These are phyloP conservation scores for Cladosporium sp. DNA, from an alignment of 2,329 filamentous ascomycete species.

Conservation along the genomic window DNA sequence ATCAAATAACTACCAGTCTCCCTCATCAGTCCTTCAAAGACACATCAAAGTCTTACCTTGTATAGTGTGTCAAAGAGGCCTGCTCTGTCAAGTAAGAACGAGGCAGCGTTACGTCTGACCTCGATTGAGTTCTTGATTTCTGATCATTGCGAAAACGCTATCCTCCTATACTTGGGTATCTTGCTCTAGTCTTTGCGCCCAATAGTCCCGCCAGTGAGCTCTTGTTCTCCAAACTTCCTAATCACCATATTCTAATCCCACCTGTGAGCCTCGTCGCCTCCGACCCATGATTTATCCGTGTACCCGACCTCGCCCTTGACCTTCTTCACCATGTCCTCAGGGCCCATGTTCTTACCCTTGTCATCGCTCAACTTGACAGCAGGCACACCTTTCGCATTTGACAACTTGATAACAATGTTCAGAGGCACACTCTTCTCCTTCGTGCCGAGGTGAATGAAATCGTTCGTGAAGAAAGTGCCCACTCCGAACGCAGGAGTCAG, in stretches of 20 bases:
- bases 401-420: constrained; percentile 97
- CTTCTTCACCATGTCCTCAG: constrained; percentile 69
- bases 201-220: background rate
- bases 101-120: background rate
- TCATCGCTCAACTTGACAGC: constrained; percentile 92
- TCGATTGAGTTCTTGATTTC: background rate
- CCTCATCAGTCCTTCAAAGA: background rate
- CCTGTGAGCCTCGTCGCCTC: constrained; percentile 75
- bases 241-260: constrained; percentile 55
- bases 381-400: constrained; percentile 72
- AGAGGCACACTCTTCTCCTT: constrained; percentile 82
- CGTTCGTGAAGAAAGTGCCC: constrained; percentile 90
- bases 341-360: constrained; percentile 88
- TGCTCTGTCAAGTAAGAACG: too few relatives aligned
- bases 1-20: background rate
- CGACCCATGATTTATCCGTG: constrained; percentile 75
- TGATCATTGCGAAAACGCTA: background rate
- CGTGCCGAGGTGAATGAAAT: constrained; percentile 70
- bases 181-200: background rate
- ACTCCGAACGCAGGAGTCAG: constrained; percentile 90
- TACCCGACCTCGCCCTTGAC: constrained; percentile 88
- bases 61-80: too few relatives aligned
- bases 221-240: background rate
- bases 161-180: constrained; percentile 4
- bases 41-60: too few relatives aligned